These are phyloP conservation scores for Antitrichia curtipendula DNA, from an alignment of 225 moss, liverwort and hornwort genomes.

Conservation along the genomic window DNA sequence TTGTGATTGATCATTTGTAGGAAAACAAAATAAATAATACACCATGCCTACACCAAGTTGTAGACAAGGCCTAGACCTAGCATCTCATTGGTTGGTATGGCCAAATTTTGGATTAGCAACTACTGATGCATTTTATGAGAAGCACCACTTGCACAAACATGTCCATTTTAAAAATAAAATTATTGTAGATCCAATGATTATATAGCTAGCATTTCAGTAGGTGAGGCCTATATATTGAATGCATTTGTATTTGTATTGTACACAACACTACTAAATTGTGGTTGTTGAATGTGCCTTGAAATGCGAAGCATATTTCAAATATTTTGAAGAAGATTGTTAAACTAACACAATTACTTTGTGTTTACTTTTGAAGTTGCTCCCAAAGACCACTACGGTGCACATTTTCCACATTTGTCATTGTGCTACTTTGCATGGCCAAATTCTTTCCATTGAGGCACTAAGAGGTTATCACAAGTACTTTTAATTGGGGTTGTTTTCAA, in stretches of 20 bases:
- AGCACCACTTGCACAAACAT: neutral
- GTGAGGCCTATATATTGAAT: neutral
- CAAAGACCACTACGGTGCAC: rapidly evolving
- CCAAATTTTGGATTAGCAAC: neutral
- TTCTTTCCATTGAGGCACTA: neutral
- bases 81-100: neutral
- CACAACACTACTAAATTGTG: neutral
- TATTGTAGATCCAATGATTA: neutral
- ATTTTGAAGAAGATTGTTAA: neutral
- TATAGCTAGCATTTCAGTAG: neutral
- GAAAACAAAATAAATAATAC: neutral
- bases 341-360: neutral
- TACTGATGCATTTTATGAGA: neutral
- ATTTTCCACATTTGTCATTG: neutral
- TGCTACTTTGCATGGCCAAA: neutral
- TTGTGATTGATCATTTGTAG: neutral
- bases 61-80: rapidly evolving
- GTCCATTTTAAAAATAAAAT: neutral
- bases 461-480: neutral
- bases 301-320: neutral
- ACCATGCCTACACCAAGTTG: neutral
- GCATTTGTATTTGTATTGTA: neutral
- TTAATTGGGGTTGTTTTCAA: neutral
- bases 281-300: neutral
- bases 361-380: neutral